Percentiles rank a stretch among this genome's conserved stretches.
Conservation (phyloP, 345 rosid genomes). For the Trapa incisa region DNA sequence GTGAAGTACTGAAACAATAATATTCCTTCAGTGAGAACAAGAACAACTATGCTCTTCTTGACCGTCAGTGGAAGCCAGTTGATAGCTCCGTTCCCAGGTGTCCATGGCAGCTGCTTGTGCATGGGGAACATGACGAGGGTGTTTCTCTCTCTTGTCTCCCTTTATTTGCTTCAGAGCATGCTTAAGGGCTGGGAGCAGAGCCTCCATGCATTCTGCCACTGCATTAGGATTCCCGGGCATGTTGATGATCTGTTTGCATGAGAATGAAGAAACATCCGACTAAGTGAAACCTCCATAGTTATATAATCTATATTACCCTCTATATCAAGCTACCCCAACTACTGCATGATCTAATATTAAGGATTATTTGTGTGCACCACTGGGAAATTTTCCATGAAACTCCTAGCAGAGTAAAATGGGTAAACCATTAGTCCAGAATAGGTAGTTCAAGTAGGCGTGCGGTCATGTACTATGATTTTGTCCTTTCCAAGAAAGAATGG, state of each 20-base stretch:
- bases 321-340: too few relatives aligned
- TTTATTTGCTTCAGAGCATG: conserved; percentile 81
- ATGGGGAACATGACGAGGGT: conserved; percentile 80
- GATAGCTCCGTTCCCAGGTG: conserved; percentile 64
- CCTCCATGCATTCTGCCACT: conserved; percentile 86
- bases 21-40: conserved; percentile 36
- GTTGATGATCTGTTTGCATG: conserved; percentile 58
- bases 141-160: conserved; percentile 91
- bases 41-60: conserved; percentile 24
- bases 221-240: conserved; percentile 98
- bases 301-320: background rate
- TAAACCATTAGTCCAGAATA: too few relatives aligned
- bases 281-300: background rate
- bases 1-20: background rate
- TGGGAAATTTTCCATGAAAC: too few relatives aligned
- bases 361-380: too few relatives aligned
- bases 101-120: conserved; percentile 36
- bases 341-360: too few relatives aligned
- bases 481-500: background rate
- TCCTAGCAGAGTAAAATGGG: too few relatives aligned
- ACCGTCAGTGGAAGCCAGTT: conserved; percentile 30
- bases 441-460: too few relatives aligned
- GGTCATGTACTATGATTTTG: background rate
- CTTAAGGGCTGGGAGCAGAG: conserved; percentile 74
- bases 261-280: background rate